These are phyloP conservation scores for Clarireedia monteithiana DNA, from an alignment of 2,329 filamentous ascomycete species.

Conservation along the genomic window DNA sequence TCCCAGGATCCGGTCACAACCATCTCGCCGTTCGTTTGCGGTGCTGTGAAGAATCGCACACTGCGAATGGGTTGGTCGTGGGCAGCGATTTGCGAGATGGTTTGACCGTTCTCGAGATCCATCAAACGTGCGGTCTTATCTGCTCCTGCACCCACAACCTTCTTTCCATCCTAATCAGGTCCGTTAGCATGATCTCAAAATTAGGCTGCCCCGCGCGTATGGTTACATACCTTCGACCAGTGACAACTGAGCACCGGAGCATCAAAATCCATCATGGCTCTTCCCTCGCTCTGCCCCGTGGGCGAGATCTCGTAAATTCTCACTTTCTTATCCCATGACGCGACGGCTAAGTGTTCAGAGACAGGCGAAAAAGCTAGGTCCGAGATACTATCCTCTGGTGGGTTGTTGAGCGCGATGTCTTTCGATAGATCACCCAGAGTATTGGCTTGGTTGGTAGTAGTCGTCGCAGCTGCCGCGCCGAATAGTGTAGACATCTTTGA, in stretches of 20 bases:
- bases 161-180: conserved; percentile 68
- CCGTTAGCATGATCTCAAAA: conserved; percentile 5
- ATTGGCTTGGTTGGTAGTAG: conserved; percentile 44
- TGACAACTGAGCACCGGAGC: conserved; percentile 76
- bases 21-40: conserved; percentile 58
- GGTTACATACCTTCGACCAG: conserved; percentile 72
- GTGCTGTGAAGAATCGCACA: conserved; percentile 68
- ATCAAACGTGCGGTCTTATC: conserved; percentile 87
- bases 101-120: conserved; percentile 64
- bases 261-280: conserved; percentile 79
- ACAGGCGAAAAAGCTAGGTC: conserved; percentile 75
- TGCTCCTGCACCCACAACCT: conserved; percentile 78
- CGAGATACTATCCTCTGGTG: conserved; percentile 84
- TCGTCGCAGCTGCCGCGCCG: conserved; percentile 40
- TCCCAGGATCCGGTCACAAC: conserved; percentile 91
- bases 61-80: conserved; percentile 78
- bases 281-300: conserved; percentile 73
- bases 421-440: conserved; percentile 87
- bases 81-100: conserved; percentile 62
- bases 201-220: not conserved
- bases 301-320: conserved; percentile 87
- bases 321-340: conserved; percentile 97
- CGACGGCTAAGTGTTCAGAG: conserved; percentile 75
- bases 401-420: conserved; percentile 70
- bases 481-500: conserved; percentile 56